Conservation (phyloP, 257 asterid genomes). For the Craterostigma plantagineum region DNA sequence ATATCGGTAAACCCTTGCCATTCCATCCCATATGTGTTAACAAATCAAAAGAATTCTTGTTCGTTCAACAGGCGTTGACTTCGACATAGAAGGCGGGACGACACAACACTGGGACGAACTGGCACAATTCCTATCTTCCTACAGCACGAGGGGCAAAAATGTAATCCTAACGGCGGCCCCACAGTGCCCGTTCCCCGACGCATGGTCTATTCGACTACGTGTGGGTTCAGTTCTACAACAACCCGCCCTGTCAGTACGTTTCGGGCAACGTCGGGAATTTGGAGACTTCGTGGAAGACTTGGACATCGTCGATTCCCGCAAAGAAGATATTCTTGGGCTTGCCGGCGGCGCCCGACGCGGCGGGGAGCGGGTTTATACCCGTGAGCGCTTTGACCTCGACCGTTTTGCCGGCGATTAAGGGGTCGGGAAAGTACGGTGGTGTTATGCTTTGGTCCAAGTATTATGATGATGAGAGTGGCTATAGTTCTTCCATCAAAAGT, state of each 20-base stretch:
- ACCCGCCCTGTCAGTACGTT: slow-evolving; percentile 38
- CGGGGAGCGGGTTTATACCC: slow-evolving; percentile 60
- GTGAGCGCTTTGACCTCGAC: slow-evolving; percentile 19
- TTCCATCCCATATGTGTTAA: too few relatives aligned
- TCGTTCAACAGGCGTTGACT: slow-evolving; percentile 16
- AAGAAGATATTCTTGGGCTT: slow-evolving; percentile 36
- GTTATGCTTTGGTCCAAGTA: slow-evolving; percentile 68
- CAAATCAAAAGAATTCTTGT: too few relatives aligned
- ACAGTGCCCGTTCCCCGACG: slow-evolving; percentile 68
- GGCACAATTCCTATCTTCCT: slow-evolving; percentile 18
- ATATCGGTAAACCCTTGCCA: too few relatives aligned
- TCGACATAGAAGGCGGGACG: slow-evolving; percentile 46
- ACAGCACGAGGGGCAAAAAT: neutral
- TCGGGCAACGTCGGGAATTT: slow-evolving; percentile 18
- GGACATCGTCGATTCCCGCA: slow-evolving; percentile 18
- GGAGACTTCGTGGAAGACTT: slow-evolving; percentile 25
- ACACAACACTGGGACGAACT: slow-evolving; percentile 27
- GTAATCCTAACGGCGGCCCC: slow-evolving; percentile 35
- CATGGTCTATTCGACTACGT: slow-evolving; percentile 34
- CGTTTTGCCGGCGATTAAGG: slow-evolving; percentile 34
- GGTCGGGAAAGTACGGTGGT: slow-evolving; percentile 43
- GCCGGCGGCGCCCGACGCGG: slow-evolving; percentile 45
- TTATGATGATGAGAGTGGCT: slow-evolving; percentile 41
- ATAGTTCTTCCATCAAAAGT: slow-evolving; percentile 20
- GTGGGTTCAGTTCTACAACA: slow-evolving; percentile 65